A percentile compares a stretch with the other conserved stretches of the same genome.
Evolutionary conservation across 1,284 basidiomycete genomes (phyloP).

Genomic region (Rhodotorula sp.): DNA sequence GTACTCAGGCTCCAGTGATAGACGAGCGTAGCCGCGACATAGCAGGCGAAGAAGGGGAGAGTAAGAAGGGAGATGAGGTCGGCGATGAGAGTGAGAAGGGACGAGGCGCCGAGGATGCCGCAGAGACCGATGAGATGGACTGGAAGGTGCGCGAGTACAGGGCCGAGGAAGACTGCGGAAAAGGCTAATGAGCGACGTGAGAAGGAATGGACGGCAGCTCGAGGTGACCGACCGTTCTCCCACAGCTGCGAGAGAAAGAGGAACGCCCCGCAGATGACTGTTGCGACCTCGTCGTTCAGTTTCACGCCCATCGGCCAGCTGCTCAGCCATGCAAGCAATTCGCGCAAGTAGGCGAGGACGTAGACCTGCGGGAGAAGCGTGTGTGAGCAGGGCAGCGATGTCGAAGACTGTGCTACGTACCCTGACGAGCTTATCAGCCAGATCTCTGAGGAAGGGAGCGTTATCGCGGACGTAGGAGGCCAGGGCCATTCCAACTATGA

Average conservation of each 20-base stretch:
- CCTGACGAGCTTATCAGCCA: slow-evolving; percentile 36
- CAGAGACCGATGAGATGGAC: slow-evolving; percentile 58
- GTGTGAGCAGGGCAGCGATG: neutral
- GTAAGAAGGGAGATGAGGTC: slow-evolving; percentile 69
- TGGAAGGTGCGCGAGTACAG: slow-evolving; percentile 54
- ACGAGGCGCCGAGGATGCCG: slow-evolving; percentile 66
- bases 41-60: slow-evolving; percentile 69
- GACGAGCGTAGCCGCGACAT: slow-evolving; percentile 63
- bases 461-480: slow-evolving; percentile 69
- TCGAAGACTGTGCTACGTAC: slow-evolving; percentile 36
- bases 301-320: slow-evolving; percentile 95
- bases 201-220: too few relatives aligned
- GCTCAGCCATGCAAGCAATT: slow-evolving; percentile 75
- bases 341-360: slow-evolving; percentile 53
- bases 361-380: neutral
- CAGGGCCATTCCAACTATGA: slow-evolving; percentile 72
- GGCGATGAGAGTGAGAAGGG: slow-evolving; percentile 64
- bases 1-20: slow-evolving; percentile 65
- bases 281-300: slow-evolving; percentile 81
- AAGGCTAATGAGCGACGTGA: neutral
- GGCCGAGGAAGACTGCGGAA: slow-evolving; percentile 40
- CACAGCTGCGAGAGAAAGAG: slow-evolving; percentile 63
- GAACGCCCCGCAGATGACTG: slow-evolving; percentile 72
- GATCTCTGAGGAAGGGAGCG: slow-evolving; percentile 25
- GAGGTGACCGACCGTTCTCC: slow-evolving; percentile 57